Conservation (phyloP, 352 stramenopile genomes). For the Pilasporangium apinafurcum region DNA sequence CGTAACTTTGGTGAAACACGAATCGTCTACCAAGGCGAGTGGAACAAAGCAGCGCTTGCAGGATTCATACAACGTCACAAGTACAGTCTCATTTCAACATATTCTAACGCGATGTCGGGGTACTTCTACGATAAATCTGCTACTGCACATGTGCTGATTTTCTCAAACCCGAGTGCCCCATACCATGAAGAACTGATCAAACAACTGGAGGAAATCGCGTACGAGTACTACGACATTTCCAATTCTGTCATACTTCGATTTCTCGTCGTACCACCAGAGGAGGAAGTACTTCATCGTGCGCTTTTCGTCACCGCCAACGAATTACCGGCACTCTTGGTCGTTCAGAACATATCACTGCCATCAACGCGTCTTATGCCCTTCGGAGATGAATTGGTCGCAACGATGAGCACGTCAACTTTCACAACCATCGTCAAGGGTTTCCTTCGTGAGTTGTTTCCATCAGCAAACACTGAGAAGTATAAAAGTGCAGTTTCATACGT, state of each 20-base stretch:
- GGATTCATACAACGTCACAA: slow-evolving; percentile 23
- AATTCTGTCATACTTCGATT: slow-evolving; percentile 17
- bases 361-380: slow-evolving; percentile 7
- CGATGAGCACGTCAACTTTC: slow-evolving; percentile 4
- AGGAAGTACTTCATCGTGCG: slow-evolving; percentile 15
- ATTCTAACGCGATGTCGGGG: slow-evolving; percentile 7
- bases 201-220: slow-evolving; percentile 8
- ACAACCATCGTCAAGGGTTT: background rate
- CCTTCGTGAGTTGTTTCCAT: background rate
- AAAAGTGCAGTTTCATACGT: no score
- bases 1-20: slow-evolving; percentile 19
- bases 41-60: slow-evolving; percentile 15
- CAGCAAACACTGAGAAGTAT: background rate
- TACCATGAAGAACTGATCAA: slow-evolving; percentile 10
- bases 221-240: slow-evolving; percentile 2
- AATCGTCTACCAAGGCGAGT: slow-evolving; percentile 9
- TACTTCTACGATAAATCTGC: slow-evolving; percentile 24
- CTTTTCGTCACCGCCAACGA: slow-evolving; percentile 18
- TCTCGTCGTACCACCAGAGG: slow-evolving; percentile 13
- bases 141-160: slow-evolving; percentile 25
- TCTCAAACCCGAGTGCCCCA: slow-evolving; percentile 11
- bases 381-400: slow-evolving; percentile 1
- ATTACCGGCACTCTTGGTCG: slow-evolving; percentile 16
- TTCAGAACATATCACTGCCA: slow-evolving; percentile 10
- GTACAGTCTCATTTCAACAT: slow-evolving; percentile 24